Evolutionary conservation across 352 stramenopile species (phyloP).

Genomic region (Pythium periplocum): DNA sequence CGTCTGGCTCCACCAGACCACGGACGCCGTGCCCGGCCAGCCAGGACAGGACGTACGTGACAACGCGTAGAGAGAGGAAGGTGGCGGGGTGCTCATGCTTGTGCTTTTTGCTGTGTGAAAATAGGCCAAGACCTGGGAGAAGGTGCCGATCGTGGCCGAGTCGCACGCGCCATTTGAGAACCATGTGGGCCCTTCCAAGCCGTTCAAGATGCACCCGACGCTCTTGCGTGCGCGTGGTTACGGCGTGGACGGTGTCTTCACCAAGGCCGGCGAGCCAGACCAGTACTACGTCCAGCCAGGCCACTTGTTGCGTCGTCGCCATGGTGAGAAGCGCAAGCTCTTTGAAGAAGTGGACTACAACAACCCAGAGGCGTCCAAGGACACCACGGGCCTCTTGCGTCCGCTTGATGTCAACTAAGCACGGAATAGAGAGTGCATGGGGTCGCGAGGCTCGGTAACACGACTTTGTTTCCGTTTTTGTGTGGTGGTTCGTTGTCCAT

Average conservation of each 20-base stretch:
- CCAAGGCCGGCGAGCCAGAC: conserved; percentile 54
- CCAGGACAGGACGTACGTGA: conserved; percentile 51
- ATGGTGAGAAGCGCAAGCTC: conserved; percentile 44
- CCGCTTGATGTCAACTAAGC: conserved; percentile 59
- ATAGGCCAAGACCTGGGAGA: conserved; percentile 67
- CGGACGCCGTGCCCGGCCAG: conserved; percentile 58
- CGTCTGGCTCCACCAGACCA: conserved; percentile 80
- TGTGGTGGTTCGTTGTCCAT: neutral
- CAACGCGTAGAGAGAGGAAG: neutral
- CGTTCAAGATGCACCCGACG: conserved; percentile 75
- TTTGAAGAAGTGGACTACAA: conserved; percentile 85
- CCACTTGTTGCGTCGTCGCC: conserved; percentile 63
- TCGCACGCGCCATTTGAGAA: conserved; percentile 67
- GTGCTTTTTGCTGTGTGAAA: conserved; percentile 1
- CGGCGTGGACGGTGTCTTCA: conserved; percentile 67
- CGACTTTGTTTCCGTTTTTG: neutral
- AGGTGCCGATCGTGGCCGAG: conserved; percentile 38
- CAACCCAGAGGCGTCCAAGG: conserved; percentile 45
- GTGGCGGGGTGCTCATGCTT: neutral
- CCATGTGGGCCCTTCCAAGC: conserved; percentile 58
- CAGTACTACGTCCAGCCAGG: conserved; percentile 80
- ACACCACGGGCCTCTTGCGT: conserved; percentile 47
- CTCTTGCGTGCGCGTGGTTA: conserved; percentile 76
- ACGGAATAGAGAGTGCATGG: too few relatives aligned
- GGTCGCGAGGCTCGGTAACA: too few relatives aligned